Conservation (phyloP, 139 green algal genomes). For the Chlamydomonas sphaeroides region DNA sequence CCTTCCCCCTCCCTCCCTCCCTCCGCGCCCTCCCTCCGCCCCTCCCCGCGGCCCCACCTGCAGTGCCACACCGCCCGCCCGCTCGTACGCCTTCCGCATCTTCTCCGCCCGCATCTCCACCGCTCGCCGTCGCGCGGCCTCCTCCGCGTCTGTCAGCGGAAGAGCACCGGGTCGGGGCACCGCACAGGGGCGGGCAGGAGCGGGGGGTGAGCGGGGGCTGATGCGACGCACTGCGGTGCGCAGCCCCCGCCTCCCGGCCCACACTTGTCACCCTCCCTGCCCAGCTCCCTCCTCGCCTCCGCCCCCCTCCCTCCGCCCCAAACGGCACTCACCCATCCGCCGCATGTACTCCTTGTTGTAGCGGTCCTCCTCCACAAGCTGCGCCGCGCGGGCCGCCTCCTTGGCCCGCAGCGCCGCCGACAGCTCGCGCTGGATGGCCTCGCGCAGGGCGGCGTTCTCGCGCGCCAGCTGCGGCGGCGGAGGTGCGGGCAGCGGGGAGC, state of each 20-base stretch:
- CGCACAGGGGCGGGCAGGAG: too few relatives aligned
- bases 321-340: conserved; percentile 34
- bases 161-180: too few relatives aligned
- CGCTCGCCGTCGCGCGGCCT: conserved; percentile 2
- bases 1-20: too few relatives aligned
- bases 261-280: too few relatives aligned
- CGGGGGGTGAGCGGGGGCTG: too few relatives aligned
- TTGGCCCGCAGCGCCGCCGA: conserved; percentile 1
- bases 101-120: conserved; percentile 20
- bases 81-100: conserved; percentile 23
- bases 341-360: conserved; percentile 33
- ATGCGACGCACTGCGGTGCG: too few relatives aligned
- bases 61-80: conserved; percentile 13
- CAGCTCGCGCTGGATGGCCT: background rate
- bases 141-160: conserved; percentile 6
- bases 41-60: background rate
- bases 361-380: conserved; percentile 22
- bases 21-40: too few relatives aligned
- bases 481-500: background rate
- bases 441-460: background rate
- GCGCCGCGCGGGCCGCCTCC: conserved; percentile 19
- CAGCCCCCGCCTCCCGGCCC: too few relatives aligned
- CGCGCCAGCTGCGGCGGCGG: conserved; percentile 1
- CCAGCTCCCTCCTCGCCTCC: too few relatives aligned
- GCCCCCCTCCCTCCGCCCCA: too few relatives aligned